Conservation (phyloP, 1,284 basidiomycete genomes). For the Cutaneotrichosporon mucoides region DNA sequence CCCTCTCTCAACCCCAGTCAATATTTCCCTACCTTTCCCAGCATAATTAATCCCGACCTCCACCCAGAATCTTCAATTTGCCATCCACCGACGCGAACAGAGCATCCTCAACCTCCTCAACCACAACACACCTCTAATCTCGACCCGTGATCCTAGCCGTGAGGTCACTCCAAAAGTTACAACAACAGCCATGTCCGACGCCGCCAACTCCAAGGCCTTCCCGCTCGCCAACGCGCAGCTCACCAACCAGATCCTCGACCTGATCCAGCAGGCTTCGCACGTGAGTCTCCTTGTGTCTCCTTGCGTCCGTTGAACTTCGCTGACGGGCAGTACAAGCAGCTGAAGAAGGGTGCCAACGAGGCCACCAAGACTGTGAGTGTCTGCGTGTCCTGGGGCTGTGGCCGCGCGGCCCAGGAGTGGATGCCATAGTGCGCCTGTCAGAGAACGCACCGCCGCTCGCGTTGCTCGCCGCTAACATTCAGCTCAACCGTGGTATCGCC, state of each 20-base stretch:
- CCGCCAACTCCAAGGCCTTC: conserved; percentile 74
- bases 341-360: conserved; percentile 75
- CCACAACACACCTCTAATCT: background rate
- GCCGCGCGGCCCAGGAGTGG: background rate
- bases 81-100: background rate
- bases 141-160: conserved; percentile 37
- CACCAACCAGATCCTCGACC: conserved; percentile 92
- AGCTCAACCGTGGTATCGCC: conserved; percentile 73
- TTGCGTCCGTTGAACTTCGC: no score
- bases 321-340: conserved; percentile 67
- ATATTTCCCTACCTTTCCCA: no score
- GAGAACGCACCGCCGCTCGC: no score
- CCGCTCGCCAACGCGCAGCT: conserved; percentile 83
- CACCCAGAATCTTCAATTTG: conserved; percentile 1
- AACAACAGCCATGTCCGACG: conserved; percentile 27
- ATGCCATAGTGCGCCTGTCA: no score
- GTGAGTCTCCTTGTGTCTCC: background rate
- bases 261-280: conserved; percentile 73
- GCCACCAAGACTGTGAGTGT: conserved; percentile 71
- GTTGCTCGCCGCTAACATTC: background rate
- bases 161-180: conserved; percentile 35
- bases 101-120: background rate
- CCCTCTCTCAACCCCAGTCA: no score
- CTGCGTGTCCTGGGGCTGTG: background rate
- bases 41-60: background rate